Base-by-base conservation (phyloP, 23 red algal species). In the Pyropia haitanensis region DNA sequence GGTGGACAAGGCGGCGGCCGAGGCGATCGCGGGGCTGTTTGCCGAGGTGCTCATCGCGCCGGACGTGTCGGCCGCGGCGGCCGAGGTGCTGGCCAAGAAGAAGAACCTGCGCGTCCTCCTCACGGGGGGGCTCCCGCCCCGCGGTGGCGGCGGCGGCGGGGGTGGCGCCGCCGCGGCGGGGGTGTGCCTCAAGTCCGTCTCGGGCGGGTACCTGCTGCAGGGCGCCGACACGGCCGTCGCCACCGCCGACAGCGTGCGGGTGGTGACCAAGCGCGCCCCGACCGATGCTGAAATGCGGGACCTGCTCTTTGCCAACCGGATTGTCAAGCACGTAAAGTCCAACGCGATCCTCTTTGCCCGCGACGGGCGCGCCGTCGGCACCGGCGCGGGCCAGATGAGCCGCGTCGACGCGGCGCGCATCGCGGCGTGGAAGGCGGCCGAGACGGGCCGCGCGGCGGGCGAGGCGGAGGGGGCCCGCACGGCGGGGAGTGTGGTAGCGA, bases 331-430 rank as follows among this genome's bases (percentile, higher is more conserved):
- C 53, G 84, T 96, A 49, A 96, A 96, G 71, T 96, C 92, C 2
- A 96, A 96, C 68, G 92, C 92, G 15, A 96, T 96, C 69, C 85
- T 96, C 13, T 96, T 82, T 78, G 92, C 76, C 2, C 75, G 80
- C 18, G 72, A 90, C 53, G 79, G 77, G 46, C 66, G 80, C 1
- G 85, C 84, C 6, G 78, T 96, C 48, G 92, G 92, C 55, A 68
- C 65, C 17, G 92, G 92, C 49, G 92, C 92, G n/a, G 92, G 92
- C 17, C 92, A 96, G 66, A 96, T 96, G 92, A 96, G 92, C 79
- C 84, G 92, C 30, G 84, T 96, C n/a, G 92, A 96, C 61, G 53
- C 92, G 5, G 80, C 92, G 27, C 60, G 79, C 9, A 96, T 96
- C 60, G 92, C 92, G n/a, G 77, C 87, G 14, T 88, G 78, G 84